Base-by-base conservation (phyloP, 2,329 filamentous ascomycete genomes). In the Colletotrichum salicis region DNA sequence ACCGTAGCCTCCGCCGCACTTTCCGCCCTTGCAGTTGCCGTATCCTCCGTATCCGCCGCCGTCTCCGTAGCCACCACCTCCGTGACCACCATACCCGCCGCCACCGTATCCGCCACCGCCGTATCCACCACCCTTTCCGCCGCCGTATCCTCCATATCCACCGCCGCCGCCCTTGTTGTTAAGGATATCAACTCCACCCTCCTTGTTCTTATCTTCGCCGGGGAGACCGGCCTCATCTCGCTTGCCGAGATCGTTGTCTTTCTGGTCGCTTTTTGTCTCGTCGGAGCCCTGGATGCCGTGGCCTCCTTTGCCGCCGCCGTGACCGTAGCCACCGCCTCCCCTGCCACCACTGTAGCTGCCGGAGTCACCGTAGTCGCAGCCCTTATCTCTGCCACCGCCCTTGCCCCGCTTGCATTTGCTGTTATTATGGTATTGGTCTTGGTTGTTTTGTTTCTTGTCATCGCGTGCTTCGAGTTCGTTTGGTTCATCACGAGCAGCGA, bases 371-470 rank as follows among this genome's bases (percentile, higher is more conserved):
- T 54, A 58, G 8, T 63, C 41, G 19, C 41, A 64, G 22, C 24
- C 22, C 27, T 55, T 10, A 11, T 33, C 48, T 54, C 24, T 41
- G 6, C 64, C 48, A 3, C 45, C 22, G 11, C n/a, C 12, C 22
- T 19, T 45, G 33, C 35, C 45, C 6, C 64, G 65, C 15, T 27
- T 68, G 64, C 68, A 71, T 12, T 48, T 48, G 41, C 33, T 41
- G 60, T 48, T 41, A 19, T 31, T 22, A 4, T 24, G 58, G 27
- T 64, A 13, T 5, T 35, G 22, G 13, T 64, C 58, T n/a, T 63
- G 37, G 1, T 37, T 48, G 29, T 63, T 24, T 4, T 62, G 31
- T 7, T 41, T 19, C 3, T 52, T 37, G 37, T 62, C 24, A 22
- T 64, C 60, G 8, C 60, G 37, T 7, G 37, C 12, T 22, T 56